Evolutionary conservation across 2,329 filamentous ascomycete genomes (phyloP), one percentile per base, ranked within the genome.

Genomic region (Dactylonectria macrodidyma): DNA sequence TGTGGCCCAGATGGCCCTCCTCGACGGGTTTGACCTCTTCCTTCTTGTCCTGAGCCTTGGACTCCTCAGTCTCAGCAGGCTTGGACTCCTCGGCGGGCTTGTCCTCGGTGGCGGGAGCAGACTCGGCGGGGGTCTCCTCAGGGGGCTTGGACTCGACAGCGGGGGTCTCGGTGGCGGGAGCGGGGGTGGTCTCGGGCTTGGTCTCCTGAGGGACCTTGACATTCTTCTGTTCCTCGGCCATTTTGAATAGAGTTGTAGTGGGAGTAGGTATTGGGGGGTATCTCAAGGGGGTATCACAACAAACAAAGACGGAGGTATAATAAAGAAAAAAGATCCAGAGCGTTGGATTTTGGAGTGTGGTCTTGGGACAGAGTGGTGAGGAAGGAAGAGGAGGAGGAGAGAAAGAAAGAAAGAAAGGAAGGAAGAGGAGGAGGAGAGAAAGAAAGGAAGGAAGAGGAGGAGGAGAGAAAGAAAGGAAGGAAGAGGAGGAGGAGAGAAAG

Each of bases 1-100:
- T 97, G 92, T 97, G 94, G 82, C 93, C 93, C 61, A 98, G 89
- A 75, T 90, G 86, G 70, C 95, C 95, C 83, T 97, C 95, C 81
- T 92, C 92, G 70, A 95, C 87, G 69, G 93, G 92, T 84, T 91
- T 91, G 60, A 85, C 82, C 79, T 89, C 88, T 70, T 86, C 82
- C 76, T 84, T 83, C 44, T 82, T 79, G 78, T 84, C 83, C 16
- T 80, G 75, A 48, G 83, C 82, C 36, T 81, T 71, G 66, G 83
- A 81, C 70, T 84, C 83, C 55, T 76, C 76, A 50, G 80, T 77
- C 26, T 82, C 81, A n/a, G 74, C 80, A 34, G 86, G 80, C 62
- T 83, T 82, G 72, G 79, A 80, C 77, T 85, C 84, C 71, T 83
- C 81, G 51, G 79, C 79, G 71, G 83, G 78, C 76, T 81, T 81